Evolutionary conservation across 2,329 filamentous ascomycete species (phyloP), one percentile per base, ranked within the genome.

Genomic region (Cladophialophora carrionii): DNA sequence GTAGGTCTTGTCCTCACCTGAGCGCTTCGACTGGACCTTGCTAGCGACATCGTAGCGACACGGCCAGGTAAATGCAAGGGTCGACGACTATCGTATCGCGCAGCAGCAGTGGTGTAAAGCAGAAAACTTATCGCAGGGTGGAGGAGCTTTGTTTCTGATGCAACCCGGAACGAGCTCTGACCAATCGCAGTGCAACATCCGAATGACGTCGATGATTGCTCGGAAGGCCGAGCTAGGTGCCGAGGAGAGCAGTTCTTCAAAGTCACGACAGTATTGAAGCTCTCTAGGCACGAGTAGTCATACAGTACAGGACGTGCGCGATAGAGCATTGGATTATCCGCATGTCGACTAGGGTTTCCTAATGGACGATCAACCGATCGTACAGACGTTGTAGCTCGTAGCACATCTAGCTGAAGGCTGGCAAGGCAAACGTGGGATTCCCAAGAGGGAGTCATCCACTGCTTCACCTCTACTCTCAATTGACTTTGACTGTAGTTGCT

Each of bases 1-100:
- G 37, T n/a, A 49, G 41, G 31, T 8, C 6, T 43, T 14, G 17
- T 31, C 37, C 61, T 41, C 64, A 71, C 70, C 70, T 70, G 70
- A 46, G 70, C 68, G 58, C 67, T 63, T 57, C 70, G 68, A 48
- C 65, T 64, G 29, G 70, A 66, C 57, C 67, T 57, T 62, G 68
- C 68, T 52, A 71, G 61, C 63, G 69, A 71, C 69, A 71, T 71
- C 54, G 41, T 48, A 29, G 59, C 57, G 24, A 37, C 41, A 29
- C 49, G 52, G 32, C 53, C 31, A 51, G 52, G 46, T 37, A 52
- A 54, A 53, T 34, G 52, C 14, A 34, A 32, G 34, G 54, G 61
- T 31, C 26, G 26, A 34, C 22, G 22, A 17, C 49, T 22, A 43
- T 54, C 37, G 57, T 63, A 52, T 55, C 17, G 49, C 26, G 41